These are phyloP conservation scores for Tolypocladium sp. DNA, from an alignment of 2,329 filamentous ascomycete genomes.

Conservation along the genomic window DNA sequence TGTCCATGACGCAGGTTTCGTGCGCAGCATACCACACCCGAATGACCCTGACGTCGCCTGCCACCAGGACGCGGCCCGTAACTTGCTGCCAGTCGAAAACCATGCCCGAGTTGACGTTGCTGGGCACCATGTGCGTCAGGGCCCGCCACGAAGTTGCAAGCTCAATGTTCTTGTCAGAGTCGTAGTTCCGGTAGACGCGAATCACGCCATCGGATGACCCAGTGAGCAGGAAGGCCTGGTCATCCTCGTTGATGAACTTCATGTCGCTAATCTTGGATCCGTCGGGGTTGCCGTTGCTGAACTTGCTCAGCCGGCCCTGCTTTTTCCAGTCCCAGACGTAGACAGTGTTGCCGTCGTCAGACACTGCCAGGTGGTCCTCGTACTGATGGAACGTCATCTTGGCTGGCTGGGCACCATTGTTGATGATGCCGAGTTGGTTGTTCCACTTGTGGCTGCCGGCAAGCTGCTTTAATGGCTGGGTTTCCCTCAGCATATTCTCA, in stretches of 20 bases:
- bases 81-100: conserved; percentile 99
- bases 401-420: conserved; percentile 80
- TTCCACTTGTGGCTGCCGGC: conserved; percentile 85
- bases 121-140: conserved; percentile 85
- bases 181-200: conserved; percentile 88
- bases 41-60: conserved; percentile 91
- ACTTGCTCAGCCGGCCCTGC: conserved; percentile 65
- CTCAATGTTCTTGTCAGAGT: conserved; percentile 65
- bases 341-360: conserved; percentile 86
- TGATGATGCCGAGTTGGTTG: conserved; percentile 70
- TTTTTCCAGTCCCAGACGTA: conserved; percentile 90
- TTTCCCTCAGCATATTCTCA: conserved; percentile 83
- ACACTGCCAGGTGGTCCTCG: conserved; percentile 88
- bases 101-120: conserved; percentile 88
- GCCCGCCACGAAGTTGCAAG: conserved; percentile 88
- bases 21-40: conserved; percentile 92
- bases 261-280: conserved; percentile 91
- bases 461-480: conserved; percentile 84
- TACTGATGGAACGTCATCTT: conserved; percentile 98
- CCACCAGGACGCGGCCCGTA: conserved; percentile 89
- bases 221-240: conserved; percentile 88
- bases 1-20: conserved; percentile 88
- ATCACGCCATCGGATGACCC: conserved; percentile 93
- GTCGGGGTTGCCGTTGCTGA: conserved; percentile 88
- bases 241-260: conserved; percentile 97